A percentile compares a stretch with the other conserved stretches of the same genome.
These are phyloP conservation scores for Debaryomyces castellii DNA, from an alignment of 805 yeast species.

Conservation along the genomic window DNA sequence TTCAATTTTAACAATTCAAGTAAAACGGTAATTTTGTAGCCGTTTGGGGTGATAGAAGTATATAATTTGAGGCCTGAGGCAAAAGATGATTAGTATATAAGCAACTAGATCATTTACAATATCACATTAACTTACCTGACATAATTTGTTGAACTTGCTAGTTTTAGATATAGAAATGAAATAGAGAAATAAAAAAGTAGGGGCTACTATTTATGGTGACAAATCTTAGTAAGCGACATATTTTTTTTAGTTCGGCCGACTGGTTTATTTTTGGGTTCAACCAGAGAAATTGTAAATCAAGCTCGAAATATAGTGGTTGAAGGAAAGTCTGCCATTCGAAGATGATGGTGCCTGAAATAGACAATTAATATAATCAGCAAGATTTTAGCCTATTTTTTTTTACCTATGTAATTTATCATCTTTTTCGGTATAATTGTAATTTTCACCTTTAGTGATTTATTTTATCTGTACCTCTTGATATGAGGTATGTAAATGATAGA, in stretches of 20 bases:
- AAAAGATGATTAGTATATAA: neutral
- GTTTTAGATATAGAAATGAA: no score
- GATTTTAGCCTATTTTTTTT: no score
- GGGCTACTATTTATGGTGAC: neutral
- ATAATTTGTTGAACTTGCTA: neutral
- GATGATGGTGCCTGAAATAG: no score
- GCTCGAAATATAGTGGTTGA: neutral
- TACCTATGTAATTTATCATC: no score
- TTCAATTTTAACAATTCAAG: constrained; percentile 43
- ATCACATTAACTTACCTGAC: neutral
- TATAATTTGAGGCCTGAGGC: constrained; percentile 16
- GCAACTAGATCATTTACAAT: neutral
- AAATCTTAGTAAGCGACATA: neutral
- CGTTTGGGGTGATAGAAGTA: constrained; percentile 43
- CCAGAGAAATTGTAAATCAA: neutral
- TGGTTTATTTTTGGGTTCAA: neutral
- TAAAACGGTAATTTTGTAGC: constrained; percentile 39
- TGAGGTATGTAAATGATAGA: no score
- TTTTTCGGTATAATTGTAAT: no score
- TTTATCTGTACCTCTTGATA: no score
- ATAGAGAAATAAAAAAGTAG: no score
- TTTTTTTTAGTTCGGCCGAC: neutral
- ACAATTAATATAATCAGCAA: no score
- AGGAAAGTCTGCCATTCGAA: no score
- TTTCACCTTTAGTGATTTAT: no score